Evolutionary conservation across 306 rosid species (phyloP).

Genomic region (Lotus japonicus): DNA sequence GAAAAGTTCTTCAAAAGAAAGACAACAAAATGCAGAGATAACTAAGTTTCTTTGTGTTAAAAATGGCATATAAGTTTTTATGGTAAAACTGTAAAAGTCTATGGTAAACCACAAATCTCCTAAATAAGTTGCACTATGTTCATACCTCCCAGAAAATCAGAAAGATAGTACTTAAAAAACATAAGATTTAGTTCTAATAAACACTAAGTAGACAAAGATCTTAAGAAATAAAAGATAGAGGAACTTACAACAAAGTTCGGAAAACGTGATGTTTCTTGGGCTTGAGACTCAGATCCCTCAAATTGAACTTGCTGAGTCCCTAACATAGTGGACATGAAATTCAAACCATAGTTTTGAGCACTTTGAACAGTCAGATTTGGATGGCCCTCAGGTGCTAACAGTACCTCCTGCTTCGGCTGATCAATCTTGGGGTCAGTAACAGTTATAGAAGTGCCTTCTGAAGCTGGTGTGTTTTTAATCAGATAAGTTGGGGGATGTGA

Average conservation of each 20-base stretch:
- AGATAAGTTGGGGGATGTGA: slow-evolving; percentile 32
- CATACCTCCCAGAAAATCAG: not conserved
- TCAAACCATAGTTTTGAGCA: slow-evolving; percentile 37
- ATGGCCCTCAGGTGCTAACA: slow-evolving; percentile 36
- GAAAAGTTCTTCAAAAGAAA: not conserved
- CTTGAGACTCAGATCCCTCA: slow-evolving; percentile 37
- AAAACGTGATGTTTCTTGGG: slow-evolving; percentile 28
- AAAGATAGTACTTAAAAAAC: slow-evolving; percentile 2
- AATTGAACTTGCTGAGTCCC: slow-evolving; percentile 37
- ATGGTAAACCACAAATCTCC: not conserved
- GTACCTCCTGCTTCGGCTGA: slow-evolving; percentile 38
- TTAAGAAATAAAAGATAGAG: not conserved
- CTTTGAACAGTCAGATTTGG: slow-evolving; percentile 31
- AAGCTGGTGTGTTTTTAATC: slow-evolving; percentile 27
- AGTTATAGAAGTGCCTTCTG: slow-evolving; percentile 32
- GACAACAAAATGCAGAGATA: not conserved
- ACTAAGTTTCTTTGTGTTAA: not conserved
- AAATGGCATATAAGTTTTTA: not conserved
- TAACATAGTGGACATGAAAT: slow-evolving; percentile 34
- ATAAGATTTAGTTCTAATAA: not conserved
- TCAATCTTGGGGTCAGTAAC: slow-evolving; percentile 37
- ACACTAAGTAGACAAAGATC: not conserved
- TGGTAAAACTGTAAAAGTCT: no score
- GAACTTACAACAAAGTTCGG: slow-evolving; percentile 33
- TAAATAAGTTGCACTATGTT: not conserved